phyloP scores from a whole-genome alignment of 306 rosid species.

The Lupinus albus region DNA sequence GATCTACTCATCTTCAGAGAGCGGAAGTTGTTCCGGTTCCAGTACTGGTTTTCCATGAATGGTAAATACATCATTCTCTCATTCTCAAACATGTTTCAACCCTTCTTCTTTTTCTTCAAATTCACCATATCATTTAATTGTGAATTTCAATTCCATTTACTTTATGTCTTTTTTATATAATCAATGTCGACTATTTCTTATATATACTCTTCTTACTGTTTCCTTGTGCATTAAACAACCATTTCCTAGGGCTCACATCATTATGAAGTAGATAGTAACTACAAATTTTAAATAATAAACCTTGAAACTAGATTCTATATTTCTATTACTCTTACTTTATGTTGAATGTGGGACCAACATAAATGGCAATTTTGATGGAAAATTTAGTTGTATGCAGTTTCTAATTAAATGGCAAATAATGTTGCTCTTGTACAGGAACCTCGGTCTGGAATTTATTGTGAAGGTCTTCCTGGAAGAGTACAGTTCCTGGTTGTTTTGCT shows the following conservation, averaged over 20 bases:
- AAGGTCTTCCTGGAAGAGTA: slow-evolving; percentile 16
- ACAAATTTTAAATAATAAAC: slow-evolving; percentile 27
- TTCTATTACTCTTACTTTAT: slow-evolving; percentile 2
- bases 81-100: background rate
- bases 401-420: slow-evolving; percentile 45
- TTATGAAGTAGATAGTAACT: background rate
- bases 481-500: background rate
- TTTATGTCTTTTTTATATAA: background rate
- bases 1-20: background rate
- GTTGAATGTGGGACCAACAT: slow-evolving; percentile 22
- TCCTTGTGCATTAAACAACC: slow-evolving; percentile 18
- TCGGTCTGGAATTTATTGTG: slow-evolving; percentile 6
- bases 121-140: background rate
- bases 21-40: too few relatives aligned
- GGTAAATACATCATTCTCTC: slow-evolving; percentile 25
- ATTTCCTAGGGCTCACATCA: slow-evolving; percentile 26
- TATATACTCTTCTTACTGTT: background rate
- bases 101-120: background rate
- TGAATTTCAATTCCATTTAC: background rate
- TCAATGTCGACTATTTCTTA: background rate
- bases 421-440: slow-evolving; percentile 46
- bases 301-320: background rate
- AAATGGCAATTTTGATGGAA: slow-evolving; percentile 19
- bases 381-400: slow-evolving; percentile 12
- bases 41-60: background rate